These are phyloP conservation scores for Juglanconis oblonga DNA, from an alignment of 2,329 filamentous ascomycete species.

Conservation along the genomic window DNA sequence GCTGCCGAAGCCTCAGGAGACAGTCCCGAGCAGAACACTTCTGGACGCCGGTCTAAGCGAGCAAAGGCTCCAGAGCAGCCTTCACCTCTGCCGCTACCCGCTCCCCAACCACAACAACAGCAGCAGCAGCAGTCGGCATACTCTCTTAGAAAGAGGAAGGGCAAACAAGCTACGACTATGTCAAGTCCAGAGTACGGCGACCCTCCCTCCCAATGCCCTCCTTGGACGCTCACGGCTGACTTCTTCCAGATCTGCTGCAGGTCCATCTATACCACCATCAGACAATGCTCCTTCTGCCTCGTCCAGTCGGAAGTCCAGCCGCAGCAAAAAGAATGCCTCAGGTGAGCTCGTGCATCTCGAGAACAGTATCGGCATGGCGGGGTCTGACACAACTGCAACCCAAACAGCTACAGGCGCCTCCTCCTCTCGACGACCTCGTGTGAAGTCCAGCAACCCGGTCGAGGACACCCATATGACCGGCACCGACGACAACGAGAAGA, in stretches of 20 bases:
- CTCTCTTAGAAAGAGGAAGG: slow-evolving; percentile 51
- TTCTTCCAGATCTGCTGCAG: slow-evolving; percentile 36
- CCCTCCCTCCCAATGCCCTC: neutral
- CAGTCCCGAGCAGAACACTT: slow-evolving; percentile 27
- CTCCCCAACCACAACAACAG: neutral
- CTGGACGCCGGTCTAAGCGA: slow-evolving; percentile 66
- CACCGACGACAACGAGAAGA: slow-evolving; percentile 53
- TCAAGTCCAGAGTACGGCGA: slow-evolving; percentile 65
- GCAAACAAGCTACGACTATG: slow-evolving; percentile 64
- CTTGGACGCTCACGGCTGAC: slow-evolving; percentile 3
- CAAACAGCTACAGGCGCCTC: slow-evolving; percentile 35
- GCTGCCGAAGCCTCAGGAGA: slow-evolving; percentile 38
- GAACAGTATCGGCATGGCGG: neutral
- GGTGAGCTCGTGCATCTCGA: slow-evolving; percentile 28
- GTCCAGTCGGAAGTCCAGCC: slow-evolving; percentile 70
- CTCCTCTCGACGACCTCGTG: slow-evolving; percentile 49
- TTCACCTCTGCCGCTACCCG: neutral
- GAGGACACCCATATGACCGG: slow-evolving; percentile 71
- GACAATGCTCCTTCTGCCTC: slow-evolving; percentile 59
- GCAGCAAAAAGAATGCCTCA: slow-evolving; percentile 60
- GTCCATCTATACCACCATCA: slow-evolving; percentile 59
- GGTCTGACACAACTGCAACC: slow-evolving; percentile 20
- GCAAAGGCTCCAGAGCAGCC: slow-evolving; percentile 58
- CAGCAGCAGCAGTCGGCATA: slow-evolving; percentile 31
- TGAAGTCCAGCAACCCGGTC: slow-evolving; percentile 45